Percentiles rank a stretch among this genome's conserved stretches.
Conservation (phyloP, 345 rosid genomes). For the Salix udensis region DNA sequence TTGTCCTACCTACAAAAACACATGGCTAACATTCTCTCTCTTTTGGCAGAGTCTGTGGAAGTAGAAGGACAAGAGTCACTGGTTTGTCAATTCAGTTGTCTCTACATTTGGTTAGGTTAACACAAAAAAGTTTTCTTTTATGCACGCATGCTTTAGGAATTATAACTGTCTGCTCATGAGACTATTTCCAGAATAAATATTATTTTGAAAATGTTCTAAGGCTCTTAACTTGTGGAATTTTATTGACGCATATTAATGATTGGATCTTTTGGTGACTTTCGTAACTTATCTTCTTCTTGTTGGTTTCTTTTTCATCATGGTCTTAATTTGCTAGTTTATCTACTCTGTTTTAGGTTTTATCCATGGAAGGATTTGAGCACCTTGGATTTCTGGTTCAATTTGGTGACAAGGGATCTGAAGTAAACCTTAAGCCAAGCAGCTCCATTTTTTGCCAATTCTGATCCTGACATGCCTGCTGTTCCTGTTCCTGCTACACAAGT, state of each 20-base stretch:
- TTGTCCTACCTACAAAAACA: conserved; percentile 93
- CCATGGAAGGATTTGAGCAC: conserved; percentile 94
- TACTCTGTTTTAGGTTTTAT: conserved; percentile 59
- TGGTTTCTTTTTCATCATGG: not conserved
- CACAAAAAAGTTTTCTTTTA: not conserved
- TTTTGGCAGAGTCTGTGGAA: conserved; percentile 84
- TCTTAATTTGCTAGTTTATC: conserved; percentile 21
- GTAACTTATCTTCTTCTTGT: not conserved
- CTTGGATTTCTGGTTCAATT: conserved; percentile 89
- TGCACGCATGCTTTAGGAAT: not conserved
- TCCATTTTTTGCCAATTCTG: conserved; percentile 97
- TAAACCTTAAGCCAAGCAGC: conserved; percentile 77
- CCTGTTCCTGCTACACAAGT: conserved; percentile 88
- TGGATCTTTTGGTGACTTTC: not conserved
- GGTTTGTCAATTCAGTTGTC: conserved; percentile 43
- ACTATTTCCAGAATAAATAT: conserved; percentile 1
- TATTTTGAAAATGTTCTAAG: not conserved
- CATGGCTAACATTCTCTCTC: conserved; percentile 75
- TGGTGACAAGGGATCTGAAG: conserved; percentile 86
- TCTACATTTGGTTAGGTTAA: not conserved
- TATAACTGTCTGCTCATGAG: not conserved
- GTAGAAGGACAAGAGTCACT: conserved; percentile 85
- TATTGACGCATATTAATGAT: not conserved
- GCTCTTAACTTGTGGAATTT: not conserved
- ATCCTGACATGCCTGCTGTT: conserved; percentile 98